Conservation (phyloP, 257 asterid species). For the Rauvolfia tetraphylla region DNA sequence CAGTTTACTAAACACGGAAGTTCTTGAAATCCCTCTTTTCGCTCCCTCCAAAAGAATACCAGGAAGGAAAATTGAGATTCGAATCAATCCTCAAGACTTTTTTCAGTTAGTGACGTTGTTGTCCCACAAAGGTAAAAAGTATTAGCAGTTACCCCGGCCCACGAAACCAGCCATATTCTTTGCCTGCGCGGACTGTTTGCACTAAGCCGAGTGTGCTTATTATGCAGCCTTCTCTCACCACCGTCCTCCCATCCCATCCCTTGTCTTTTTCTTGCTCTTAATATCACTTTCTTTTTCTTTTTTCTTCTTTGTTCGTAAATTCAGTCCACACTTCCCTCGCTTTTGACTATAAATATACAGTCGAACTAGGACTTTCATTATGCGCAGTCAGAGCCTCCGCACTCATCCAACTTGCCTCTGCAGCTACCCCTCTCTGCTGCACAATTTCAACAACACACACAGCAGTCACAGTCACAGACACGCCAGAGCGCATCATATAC, state of each 20-base stretch:
- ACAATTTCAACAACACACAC: background rate
- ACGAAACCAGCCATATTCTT: background rate
- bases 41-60: too few relatives aligned
- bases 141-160: background rate
- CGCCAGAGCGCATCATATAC: background rate
- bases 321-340: background rate
- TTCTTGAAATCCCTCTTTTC: too few relatives aligned
- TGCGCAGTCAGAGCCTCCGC: background rate
- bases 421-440: background rate
- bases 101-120: background rate
- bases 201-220: background rate
- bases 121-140: background rate
- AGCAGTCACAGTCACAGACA: background rate
- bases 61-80: too few relatives aligned
- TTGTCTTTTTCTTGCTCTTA: background rate
- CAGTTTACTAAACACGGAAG: too few relatives aligned
- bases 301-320: background rate
- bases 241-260: background rate
- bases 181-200: background rate
- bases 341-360: conserved; percentile 11
- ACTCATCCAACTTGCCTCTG: background rate
- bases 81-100: too few relatives aligned
- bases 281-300: background rate
- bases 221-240: background rate
- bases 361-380: background rate